phyloP scores from a whole-genome alignment of 179 eudicot species.

The Dionaea muscipula region DNA sequence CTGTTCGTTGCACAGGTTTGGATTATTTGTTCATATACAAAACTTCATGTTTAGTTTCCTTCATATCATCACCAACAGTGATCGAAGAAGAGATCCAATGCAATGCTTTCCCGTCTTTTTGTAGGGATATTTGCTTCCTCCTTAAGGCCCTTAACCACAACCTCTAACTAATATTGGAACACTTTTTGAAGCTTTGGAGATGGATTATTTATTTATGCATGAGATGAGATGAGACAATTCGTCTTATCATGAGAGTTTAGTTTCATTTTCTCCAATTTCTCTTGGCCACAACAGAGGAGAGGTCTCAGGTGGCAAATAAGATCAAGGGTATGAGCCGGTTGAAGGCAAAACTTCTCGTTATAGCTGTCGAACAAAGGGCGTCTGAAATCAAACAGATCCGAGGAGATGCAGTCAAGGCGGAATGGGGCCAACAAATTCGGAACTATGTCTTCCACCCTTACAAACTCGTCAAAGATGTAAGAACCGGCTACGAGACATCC shows the following conservation, averaged over 20 bases:
- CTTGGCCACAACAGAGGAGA: conserved; percentile 50
- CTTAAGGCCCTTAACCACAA: too few relatives aligned
- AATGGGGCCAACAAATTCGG: conserved; percentile 96
- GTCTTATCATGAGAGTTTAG: too few relatives aligned
- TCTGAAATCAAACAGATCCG: conserved; percentile 86
- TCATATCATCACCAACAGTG: too few relatives aligned
- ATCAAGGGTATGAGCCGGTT: conserved; percentile 71
- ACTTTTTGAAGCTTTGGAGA: too few relatives aligned
- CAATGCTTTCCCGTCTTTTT: too few relatives aligned
- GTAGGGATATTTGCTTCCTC: too few relatives aligned
- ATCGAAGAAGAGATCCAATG: too few relatives aligned
- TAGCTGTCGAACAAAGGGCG: conserved; percentile 90
- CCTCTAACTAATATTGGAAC: too few relatives aligned
- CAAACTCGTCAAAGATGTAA: conserved; percentile 92
- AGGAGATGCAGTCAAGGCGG: conserved; percentile 94
- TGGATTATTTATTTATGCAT: too few relatives aligned
- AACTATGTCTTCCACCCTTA: conserved; percentile 95
- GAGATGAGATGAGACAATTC: too few relatives aligned
- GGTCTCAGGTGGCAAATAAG: conserved; percentile 80
- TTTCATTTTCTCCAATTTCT: not conserved
- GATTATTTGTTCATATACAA: not conserved
- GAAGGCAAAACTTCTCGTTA: conserved; percentile 90
- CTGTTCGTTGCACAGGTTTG: conserved; percentile 79
- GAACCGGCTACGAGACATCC: conserved; percentile 68
- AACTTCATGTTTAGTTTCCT: too few relatives aligned